Conservation (phyloP, 2,329 filamentous ascomycete genomes). For the Neofusicoccum sp. region DNA sequence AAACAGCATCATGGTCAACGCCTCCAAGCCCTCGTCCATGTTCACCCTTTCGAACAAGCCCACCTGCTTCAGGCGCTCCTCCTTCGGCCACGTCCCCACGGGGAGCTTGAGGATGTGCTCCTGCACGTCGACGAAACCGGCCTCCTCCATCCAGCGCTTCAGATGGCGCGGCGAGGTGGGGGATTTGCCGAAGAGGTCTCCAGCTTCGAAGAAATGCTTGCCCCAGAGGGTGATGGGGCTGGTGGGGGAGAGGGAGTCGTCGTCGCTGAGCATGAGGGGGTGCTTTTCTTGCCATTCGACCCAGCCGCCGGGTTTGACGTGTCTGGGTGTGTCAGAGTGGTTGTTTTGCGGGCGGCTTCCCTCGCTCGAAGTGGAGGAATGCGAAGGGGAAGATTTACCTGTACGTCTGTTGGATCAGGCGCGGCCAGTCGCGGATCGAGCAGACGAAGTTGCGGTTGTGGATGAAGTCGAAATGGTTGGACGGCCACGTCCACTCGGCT, state of each 20-base stretch:
- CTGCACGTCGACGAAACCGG: slow-evolving; percentile 48
- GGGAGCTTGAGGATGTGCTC: slow-evolving; percentile 27
- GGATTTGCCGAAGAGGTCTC: slow-evolving; percentile 23
- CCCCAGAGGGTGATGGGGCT: not conserved
- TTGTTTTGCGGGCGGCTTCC: too few species aligned
- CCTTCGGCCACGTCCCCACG: slow-evolving; percentile 28
- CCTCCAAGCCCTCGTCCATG: slow-evolving; percentile 46
- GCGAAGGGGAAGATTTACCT: too few species aligned
- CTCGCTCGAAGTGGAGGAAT: too few species aligned
- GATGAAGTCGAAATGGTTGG: slow-evolving; percentile 60
- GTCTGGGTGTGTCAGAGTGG: not conserved
- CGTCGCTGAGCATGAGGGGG: slow-evolving; percentile 10
- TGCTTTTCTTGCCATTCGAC: slow-evolving; percentile 53
- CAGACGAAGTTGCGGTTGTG: slow-evolving; percentile 55
- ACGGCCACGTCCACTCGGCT: slow-evolving; percentile 54
- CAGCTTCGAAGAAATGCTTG: not conserved
- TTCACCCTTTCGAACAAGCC: slow-evolving; percentile 38
- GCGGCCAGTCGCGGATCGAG: slow-evolving; percentile 57
- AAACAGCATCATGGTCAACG: slow-evolving; percentile 45
- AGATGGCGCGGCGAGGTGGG: slow-evolving; percentile 32
- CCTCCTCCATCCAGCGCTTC: slow-evolving; percentile 41
- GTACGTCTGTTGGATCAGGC: slow-evolving; percentile 48
- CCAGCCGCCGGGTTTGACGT: slow-evolving; percentile 54
- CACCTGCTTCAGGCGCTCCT: slow-evolving; percentile 23
- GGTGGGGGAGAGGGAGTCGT: slow-evolving; percentile 21